Conservation (phyloP, 768 basidiomycete species). For the Leccinum disarticulatum region DNA sequence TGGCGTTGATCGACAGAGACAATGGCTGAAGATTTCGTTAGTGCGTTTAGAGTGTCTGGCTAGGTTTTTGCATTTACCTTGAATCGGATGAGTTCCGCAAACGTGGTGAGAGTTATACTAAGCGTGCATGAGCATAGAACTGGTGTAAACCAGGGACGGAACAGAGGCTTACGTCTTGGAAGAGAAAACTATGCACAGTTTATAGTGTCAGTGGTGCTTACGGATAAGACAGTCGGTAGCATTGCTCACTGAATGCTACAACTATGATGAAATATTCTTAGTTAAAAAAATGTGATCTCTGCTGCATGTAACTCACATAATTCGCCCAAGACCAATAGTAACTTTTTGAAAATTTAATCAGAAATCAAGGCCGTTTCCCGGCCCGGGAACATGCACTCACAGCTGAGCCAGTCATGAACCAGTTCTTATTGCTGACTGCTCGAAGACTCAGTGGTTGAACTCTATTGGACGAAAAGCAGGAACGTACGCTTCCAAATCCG, state of each 20-base stretch:
- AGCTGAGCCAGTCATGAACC: conserved; percentile 33
- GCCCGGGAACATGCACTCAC: conserved; percentile 15
- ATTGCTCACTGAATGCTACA: conserved; percentile 33
- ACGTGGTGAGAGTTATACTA: conserved; percentile 43
- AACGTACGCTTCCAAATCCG: conserved; percentile 49
- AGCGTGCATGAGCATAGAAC: conserved; percentile 12
- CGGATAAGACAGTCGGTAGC: neutral
- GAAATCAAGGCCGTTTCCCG: neutral
- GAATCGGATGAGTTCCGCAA: conserved; percentile 41
- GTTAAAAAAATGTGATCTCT: neutral
- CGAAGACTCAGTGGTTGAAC: neutral
- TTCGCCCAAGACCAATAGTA: conserved; percentile 38
- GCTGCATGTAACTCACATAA: conserved; percentile 29
- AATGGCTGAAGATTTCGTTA: conserved; percentile 26
- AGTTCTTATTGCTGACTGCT: conserved; percentile 51
- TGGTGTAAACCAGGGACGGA: neutral
- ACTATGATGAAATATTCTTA: conserved; percentile 24
- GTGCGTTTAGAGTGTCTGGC: neutral
- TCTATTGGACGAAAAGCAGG: neutral
- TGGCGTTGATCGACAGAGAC: conserved; percentile 51
- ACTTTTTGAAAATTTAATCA: conserved; percentile 4
- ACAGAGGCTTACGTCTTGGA: conserved; percentile 34
- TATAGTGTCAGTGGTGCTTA: conserved; percentile 5
- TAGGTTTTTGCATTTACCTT: conserved; percentile 34
- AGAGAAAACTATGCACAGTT: conserved; percentile 32